Evolutionary conservation across 768 basidiomycete species (phyloP).

Genomic region (Thelephora aurantiotincta): DNA sequence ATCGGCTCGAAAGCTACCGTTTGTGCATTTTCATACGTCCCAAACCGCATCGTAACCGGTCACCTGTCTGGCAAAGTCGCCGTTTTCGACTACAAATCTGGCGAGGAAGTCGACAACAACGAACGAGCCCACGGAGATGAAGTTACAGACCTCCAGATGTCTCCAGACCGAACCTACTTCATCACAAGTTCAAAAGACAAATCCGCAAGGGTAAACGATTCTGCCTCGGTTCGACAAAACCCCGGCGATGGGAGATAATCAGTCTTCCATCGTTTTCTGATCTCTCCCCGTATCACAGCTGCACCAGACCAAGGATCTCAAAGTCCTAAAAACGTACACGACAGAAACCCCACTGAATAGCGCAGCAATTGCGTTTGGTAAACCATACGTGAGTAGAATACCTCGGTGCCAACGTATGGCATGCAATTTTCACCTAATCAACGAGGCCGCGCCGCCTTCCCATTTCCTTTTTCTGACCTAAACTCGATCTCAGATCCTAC

Average conservation of each 20-base stretch:
- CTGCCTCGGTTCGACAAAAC: background rate
- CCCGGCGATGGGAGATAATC: background rate
- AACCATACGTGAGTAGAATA: constrained; percentile 56
- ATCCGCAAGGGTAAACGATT: constrained; percentile 62
- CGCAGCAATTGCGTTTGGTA: constrained; percentile 70
- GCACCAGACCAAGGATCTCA: constrained; percentile 79
- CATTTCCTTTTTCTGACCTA: background rate
- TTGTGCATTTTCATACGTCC: constrained; percentile 74
- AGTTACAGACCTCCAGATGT: constrained; percentile 88
- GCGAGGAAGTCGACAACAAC: constrained; percentile 71
- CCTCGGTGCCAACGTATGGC: background rate
- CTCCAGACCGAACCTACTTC: constrained; percentile 85
- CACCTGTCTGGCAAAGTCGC: constrained; percentile 96
- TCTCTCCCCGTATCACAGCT: constrained; percentile 29
- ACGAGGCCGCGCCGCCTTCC: background rate
- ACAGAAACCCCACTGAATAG: constrained; percentile 96
- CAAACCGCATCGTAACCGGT: constrained; percentile 75
- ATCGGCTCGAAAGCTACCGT: constrained; percentile 95
- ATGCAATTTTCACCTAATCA: background rate
- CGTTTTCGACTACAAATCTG: constrained; percentile 77
- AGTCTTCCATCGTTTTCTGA: background rate
- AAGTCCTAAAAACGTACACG: constrained; percentile 83
- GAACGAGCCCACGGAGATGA: constrained; percentile 79
- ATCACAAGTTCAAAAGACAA: constrained; percentile 97
- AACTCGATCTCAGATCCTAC: constrained; percentile 43